Conservation (phyloP, 805 yeast species). For the Saccharomycopsis capsularis region DNA sequence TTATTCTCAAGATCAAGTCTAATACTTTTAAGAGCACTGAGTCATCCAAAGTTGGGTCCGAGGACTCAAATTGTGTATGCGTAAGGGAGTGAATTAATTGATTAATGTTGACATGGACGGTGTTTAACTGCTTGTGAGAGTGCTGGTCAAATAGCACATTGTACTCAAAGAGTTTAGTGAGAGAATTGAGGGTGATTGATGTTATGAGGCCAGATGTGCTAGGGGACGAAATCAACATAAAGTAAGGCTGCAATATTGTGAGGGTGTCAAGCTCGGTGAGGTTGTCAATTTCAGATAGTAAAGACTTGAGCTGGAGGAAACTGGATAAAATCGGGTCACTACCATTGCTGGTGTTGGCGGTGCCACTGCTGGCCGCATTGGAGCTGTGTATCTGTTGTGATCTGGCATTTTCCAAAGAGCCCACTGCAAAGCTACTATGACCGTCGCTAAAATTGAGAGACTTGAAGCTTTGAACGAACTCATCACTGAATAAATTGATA, state of each 20-base stretch:
- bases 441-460: slow-evolving; percentile 23
- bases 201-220: slow-evolving; percentile 84
- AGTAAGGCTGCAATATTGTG: slow-evolving; percentile 78
- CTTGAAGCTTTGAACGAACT: slow-evolving; percentile 31
- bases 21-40: slow-evolving; percentile 81
- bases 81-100: slow-evolving; percentile 55
- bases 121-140: not conserved
- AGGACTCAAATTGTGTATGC: slow-evolving; percentile 92
- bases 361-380: slow-evolving; percentile 22
- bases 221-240: slow-evolving; percentile 75
- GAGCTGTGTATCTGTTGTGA: not conserved
- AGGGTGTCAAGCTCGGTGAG: slow-evolving; percentile 58
- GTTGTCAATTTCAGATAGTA: slow-evolving; percentile 48
- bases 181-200: slow-evolving; percentile 65
- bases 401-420: slow-evolving; percentile 1
- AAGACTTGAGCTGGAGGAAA: slow-evolving; percentile 69
- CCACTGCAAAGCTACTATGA: not conserved
- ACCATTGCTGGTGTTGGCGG: slow-evolving; percentile 27
- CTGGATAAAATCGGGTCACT: slow-evolving; percentile 67
- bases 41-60: slow-evolving; percentile 88
- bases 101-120: slow-evolving; percentile 26
- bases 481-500: slow-evolving; percentile 39
- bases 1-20: slow-evolving; percentile 58
- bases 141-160: slow-evolving; percentile 39
- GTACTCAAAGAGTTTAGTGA: slow-evolving; percentile 66